Conservation (phyloP, 768 basidiomycete species). For the Suillus alpinus region DNA sequence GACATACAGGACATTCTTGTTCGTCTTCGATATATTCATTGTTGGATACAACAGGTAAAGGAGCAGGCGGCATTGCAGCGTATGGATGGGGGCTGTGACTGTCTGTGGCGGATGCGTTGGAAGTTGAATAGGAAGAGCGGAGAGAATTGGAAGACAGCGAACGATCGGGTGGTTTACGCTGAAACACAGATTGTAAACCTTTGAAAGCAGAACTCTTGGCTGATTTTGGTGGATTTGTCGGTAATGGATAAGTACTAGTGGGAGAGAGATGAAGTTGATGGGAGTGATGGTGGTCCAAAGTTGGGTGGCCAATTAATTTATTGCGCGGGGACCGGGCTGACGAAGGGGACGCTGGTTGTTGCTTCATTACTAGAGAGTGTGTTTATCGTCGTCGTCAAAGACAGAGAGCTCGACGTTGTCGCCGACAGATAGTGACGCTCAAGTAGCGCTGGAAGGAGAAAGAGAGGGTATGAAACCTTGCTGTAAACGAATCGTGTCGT, state of each 20-base stretch:
- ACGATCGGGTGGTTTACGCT: constrained; percentile 37
- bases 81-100: constrained; percentile 47
- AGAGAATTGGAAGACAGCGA: constrained; percentile 50
- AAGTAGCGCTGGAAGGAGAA: constrained; percentile 9
- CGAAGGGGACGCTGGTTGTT: constrained; percentile 24
- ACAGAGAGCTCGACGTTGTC: constrained; percentile 10
- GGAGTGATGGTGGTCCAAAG: constrained; percentile 33
- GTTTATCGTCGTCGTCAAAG: constrained; percentile 5
- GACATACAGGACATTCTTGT: constrained; percentile 93
- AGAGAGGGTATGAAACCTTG: not conserved
- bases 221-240: constrained; percentile 29
- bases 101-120: constrained; percentile 40
- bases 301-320: constrained; percentile 30
- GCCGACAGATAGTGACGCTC: not conserved
- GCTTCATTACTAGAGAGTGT: constrained; percentile 29
- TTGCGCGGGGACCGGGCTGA: constrained; percentile 39
- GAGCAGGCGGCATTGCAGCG: constrained; percentile 59
- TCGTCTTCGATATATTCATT: constrained; percentile 69
- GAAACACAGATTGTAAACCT: constrained; percentile 52
- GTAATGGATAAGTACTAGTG: constrained; percentile 36
- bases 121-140: constrained; percentile 41
- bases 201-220: constrained; percentile 33
- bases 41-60: constrained; percentile 70
- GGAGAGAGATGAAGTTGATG: constrained; percentile 43
- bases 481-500: not conserved